Evolutionary conservation across 176 grass and related monocot genomes (phyloP).

Genomic region (Oryza glumipatula): DNA sequence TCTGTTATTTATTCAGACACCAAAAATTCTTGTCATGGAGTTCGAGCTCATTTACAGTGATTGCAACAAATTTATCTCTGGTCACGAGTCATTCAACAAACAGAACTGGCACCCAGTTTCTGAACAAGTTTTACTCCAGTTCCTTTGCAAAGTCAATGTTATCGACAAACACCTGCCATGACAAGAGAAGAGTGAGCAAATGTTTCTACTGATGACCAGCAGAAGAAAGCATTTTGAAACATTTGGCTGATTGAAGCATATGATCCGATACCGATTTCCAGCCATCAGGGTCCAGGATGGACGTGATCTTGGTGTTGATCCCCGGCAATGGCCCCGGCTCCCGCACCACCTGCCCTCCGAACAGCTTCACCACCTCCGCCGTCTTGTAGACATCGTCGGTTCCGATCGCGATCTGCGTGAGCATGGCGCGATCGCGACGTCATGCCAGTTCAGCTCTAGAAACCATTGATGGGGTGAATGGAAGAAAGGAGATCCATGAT

Average conservation of each 20-base stretch:
- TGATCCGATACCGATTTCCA: constrained; percentile 72
- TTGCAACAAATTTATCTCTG: too few species aligned
- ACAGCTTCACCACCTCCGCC: constrained; percentile 61
- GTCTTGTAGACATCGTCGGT: constrained; percentile 87
- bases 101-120: neutral
- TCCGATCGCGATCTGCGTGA: constrained; percentile 71
- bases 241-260: neutral
- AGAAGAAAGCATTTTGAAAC: neutral
- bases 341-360: constrained; percentile 58
- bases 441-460: neutral
- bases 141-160: constrained; percentile 79
- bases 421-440: neutral
- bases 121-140: constrained; percentile 48
- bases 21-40: too few species aligned
- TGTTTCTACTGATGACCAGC: neutral
- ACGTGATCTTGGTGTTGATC: constrained; percentile 79
- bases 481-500: neutral
- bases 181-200: neutral
- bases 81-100: neutral
- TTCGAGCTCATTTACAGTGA: neutral
- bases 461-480: too few species aligned
- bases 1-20: neutral
- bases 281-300: constrained; percentile 82
- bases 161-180: constrained; percentile 75
- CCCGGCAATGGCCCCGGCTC: constrained; percentile 75